These are phyloP conservation scores for Dittrichia graveolens DNA, from an alignment of 129 eudicot species.

Conservation along the genomic window DNA sequence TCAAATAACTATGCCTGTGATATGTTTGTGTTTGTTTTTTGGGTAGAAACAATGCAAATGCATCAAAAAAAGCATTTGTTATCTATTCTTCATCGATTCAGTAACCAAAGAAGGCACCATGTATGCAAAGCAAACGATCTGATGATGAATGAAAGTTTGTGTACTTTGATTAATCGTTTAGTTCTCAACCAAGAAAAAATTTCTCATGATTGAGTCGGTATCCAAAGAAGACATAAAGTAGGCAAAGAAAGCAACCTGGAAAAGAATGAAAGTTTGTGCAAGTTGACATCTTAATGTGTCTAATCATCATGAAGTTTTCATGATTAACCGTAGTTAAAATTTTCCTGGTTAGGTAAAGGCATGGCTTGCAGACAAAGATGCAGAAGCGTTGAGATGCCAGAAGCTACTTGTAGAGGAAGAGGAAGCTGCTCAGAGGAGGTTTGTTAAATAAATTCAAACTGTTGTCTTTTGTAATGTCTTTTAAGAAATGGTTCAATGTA, in stretches of 20 bases:
- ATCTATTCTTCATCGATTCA: conserved; percentile 2
- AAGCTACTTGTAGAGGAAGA: conserved; percentile 97
- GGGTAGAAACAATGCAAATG: conserved; percentile 16
- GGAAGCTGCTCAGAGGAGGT: conserved; percentile 95
- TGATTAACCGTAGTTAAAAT: not conserved
- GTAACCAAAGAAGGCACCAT: conserved; percentile 13
- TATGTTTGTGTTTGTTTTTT: not conserved
- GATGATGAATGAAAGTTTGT: conserved; percentile 10
- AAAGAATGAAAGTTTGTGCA: conserved; percentile 4
- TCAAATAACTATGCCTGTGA: not conserved
- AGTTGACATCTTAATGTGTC: conserved; percentile 5
- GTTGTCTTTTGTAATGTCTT: not conserved
- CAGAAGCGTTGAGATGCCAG: conserved; percentile 88
- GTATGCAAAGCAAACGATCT: conserved; percentile 14
- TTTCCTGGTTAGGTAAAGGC: conserved; percentile 71
- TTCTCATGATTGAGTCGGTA: conserved; percentile 5
- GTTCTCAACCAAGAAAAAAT: not conserved
- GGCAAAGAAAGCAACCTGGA: conserved; percentile 13
- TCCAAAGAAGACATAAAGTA: conserved; percentile 18
- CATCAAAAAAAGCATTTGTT: conserved; percentile 22
- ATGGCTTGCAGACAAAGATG: conserved; percentile 95
- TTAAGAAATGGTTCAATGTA: not conserved
- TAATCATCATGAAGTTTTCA: conserved; percentile 18
- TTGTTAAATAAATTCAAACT: not conserved
- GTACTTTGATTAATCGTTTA: not conserved